Evolutionary conservation across 495 filamentous ascomycete species (phyloP).

Genomic region (Venustampulla echinocandica): DNA sequence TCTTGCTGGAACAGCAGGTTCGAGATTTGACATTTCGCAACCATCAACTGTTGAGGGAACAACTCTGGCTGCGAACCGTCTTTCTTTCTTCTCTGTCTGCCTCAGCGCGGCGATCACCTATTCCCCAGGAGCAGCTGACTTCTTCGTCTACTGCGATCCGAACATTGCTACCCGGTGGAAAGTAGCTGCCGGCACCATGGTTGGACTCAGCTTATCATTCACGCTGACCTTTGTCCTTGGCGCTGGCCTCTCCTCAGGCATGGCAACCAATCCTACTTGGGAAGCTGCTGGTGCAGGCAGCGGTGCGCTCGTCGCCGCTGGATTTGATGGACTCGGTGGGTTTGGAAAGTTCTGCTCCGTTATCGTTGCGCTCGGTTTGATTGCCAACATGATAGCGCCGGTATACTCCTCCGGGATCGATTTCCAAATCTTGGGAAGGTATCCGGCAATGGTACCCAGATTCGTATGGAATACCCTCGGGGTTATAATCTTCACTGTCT

Average conservation of each 20-base stretch:
- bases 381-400: conserved; percentile 62
- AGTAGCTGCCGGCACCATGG: conserved; percentile 30
- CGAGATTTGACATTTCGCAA: conserved; percentile 50
- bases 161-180: conserved; percentile 24
- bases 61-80: conserved; percentile 50
- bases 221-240: conserved; percentile 55
- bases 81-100: conserved; percentile 62
- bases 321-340: conserved; percentile 47
- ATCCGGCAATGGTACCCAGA: conserved; percentile 48
- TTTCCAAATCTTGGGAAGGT: conserved; percentile 55
- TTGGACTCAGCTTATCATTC: conserved; percentile 20
- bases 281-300: conserved; percentile 44
- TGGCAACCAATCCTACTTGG: conserved; percentile 44
- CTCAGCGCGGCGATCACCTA: conserved; percentile 53
- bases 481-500: conserved; percentile 52
- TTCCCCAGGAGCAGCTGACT: conserved; percentile 45
- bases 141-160: conserved; percentile 47
- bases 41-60: conserved; percentile 38
- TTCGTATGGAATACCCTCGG: conserved; percentile 55
- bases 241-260: conserved; percentile 57
- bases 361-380: conserved; percentile 59
- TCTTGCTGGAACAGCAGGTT: conserved; percentile 56
- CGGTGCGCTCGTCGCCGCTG: conserved; percentile 61
- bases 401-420: conserved; percentile 64
- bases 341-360: conserved; percentile 72